Evolutionary conservation across 176 grass and related monocot species (phyloP), one percentile per base, ranked within the genome.

Genomic region (Aechmea fasciata): DNA sequence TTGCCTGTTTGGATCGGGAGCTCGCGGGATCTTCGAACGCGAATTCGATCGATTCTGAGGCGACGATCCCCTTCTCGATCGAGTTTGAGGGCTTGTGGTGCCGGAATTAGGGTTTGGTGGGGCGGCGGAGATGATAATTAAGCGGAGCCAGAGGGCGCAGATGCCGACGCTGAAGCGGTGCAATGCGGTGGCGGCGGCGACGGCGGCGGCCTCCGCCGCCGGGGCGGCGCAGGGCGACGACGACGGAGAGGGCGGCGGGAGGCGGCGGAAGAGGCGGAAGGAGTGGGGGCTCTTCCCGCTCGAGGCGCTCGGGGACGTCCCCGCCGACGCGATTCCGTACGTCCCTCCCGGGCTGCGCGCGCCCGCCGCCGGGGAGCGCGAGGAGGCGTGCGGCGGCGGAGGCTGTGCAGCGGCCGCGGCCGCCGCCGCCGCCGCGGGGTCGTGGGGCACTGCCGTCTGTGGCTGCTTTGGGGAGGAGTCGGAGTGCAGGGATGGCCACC

Each of bases 271-370:
- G 86, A 75, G 80, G 79, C 84, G 80, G 79, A 84, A 63, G 75
- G 83, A 75, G 64, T 83, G 76, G 74, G 79, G 81, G 53, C 82
- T 84, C 51, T 97, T 97, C 73, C 86, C 89, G 41, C 78, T 97
- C 52, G 94, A 97, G 84, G 78, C 90, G 52, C 87, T 97, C 23
- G 94, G 94, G 29, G 51, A 84, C 66, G 89, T 97, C 33, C 80
- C 86, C 2, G 74, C 76, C 64, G 53, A 67, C 50, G 74, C 53
- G 28, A 85, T 91, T 69, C 89, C 93, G 1, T 90, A 77, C 67
- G 79, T 85, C n/a, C 59, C 84, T 13, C 79, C 72, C 50, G 89
- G 79, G 2, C 83, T 97, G 70, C 73, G 73, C 19, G 76, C 80
- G 83, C 10, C 18, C 18, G 15, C 15, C 3, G 54, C 29, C 69